These are phyloP conservation scores for Stellera chamaejasme DNA, from an alignment of 345 rosid genomes.

Conservation along the genomic window DNA sequence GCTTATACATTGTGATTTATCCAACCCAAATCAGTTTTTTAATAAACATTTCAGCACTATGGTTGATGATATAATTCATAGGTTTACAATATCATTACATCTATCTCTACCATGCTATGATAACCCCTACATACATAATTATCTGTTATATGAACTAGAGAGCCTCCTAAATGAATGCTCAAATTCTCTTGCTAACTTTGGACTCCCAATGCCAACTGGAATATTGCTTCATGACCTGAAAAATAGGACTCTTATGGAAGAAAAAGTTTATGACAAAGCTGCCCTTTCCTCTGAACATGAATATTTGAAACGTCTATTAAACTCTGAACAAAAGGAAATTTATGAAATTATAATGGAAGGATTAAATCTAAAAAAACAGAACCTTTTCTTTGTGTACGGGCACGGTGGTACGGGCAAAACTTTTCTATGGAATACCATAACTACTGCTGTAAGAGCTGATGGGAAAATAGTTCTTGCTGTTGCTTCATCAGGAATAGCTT, in stretches of 20 bases:
- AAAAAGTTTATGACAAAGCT: too few relatives aligned
- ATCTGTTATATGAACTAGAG: too few relatives aligned
- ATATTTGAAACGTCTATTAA: not conserved
- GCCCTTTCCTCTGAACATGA: not conserved
- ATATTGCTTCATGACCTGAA: too few relatives aligned
- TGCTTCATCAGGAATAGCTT: constrained; percentile 2
- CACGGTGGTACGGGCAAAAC: not conserved
- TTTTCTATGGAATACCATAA: not conserved
- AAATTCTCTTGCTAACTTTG: too few relatives aligned
- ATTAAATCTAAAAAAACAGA: not conserved
- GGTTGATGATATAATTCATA: not conserved
- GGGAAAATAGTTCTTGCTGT: not conserved
- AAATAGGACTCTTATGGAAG: too few relatives aligned
- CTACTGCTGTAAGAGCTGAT: not conserved
- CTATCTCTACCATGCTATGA: too few relatives aligned
- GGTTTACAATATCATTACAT: not conserved
- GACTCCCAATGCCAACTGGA: too few relatives aligned
- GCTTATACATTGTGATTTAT: not conserved
- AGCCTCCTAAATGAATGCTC: too few relatives aligned
- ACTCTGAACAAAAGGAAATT: not conserved
- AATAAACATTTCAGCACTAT: not conserved
- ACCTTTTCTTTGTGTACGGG: not conserved
- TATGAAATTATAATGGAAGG: not conserved
- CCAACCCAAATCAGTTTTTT: not conserved
- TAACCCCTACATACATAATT: too few relatives aligned